phyloP scores from a whole-genome alignment of 2,329 filamentous ascomycete genomes.

The Albophoma yamanashiensis region DNA sequence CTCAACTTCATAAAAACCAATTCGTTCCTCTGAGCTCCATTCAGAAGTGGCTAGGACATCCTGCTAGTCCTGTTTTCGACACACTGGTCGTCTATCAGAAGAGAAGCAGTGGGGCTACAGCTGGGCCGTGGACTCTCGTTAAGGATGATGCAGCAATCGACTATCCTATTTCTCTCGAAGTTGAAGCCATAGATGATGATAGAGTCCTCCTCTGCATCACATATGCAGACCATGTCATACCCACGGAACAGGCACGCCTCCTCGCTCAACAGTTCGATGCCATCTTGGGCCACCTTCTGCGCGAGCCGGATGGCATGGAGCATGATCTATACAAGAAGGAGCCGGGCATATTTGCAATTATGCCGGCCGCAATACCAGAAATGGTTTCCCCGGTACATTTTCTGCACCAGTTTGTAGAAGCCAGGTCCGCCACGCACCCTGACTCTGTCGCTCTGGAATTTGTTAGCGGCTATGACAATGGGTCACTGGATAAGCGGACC shows the following conservation, averaged over 20 bases:
- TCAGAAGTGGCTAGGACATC: slow-evolving; percentile 58
- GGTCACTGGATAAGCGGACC: slow-evolving; percentile 30
- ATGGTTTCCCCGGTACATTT: slow-evolving; percentile 49
- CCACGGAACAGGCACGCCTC: slow-evolving; percentile 53
- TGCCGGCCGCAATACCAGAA: slow-evolving; percentile 45
- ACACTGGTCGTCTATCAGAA: slow-evolving; percentile 81
- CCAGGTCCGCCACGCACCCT: slow-evolving; percentile 43
- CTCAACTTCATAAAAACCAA: slow-evolving; percentile 56
- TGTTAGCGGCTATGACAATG: slow-evolving; percentile 42
- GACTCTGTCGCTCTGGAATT: slow-evolving; percentile 65
- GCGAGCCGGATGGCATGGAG: slow-evolving; percentile 29
- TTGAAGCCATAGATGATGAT: slow-evolving; percentile 44
- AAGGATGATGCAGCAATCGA: slow-evolving; percentile 62
- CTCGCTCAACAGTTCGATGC: slow-evolving; percentile 64
- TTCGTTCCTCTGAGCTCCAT: slow-evolving; percentile 61
- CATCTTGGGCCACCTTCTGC: slow-evolving; percentile 48
- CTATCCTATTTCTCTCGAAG: slow-evolving; percentile 71
- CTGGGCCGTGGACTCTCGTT: slow-evolving; percentile 44
- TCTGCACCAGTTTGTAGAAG: slow-evolving; percentile 71
- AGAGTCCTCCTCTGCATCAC: slow-evolving; percentile 54
- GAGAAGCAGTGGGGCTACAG: slow-evolving; percentile 14
- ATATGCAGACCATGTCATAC: slow-evolving; percentile 53
- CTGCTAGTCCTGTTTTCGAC: slow-evolving; percentile 64
- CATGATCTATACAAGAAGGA: slow-evolving; percentile 22
- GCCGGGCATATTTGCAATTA: slow-evolving; percentile 48